These are phyloP conservation scores for Candida hungchunana DNA, from an alignment of 805 yeast genomes.

Conservation along the genomic window DNA sequence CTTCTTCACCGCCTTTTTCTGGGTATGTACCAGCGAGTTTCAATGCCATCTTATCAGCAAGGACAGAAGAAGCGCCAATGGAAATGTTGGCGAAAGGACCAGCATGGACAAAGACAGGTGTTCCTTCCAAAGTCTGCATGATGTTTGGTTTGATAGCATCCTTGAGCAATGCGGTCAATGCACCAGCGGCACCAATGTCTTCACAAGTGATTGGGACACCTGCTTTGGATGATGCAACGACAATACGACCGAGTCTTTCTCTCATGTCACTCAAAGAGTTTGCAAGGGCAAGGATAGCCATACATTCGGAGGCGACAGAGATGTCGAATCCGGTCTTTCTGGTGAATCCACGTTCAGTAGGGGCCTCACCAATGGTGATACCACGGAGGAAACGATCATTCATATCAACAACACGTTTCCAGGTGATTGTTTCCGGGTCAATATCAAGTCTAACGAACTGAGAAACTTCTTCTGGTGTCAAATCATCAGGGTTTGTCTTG, in stretches of 20 bases:
- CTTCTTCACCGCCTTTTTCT: slow-evolving; percentile 45
- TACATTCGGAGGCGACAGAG: slow-evolving; percentile 79
- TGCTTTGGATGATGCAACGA: slow-evolving; percentile 65
- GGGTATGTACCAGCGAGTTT: slow-evolving; percentile 67
- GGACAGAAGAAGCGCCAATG: slow-evolving; percentile 79
- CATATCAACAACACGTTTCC: slow-evolving; percentile 82
- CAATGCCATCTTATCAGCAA: slow-evolving; percentile 80
- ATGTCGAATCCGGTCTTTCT: slow-evolving; percentile 79
- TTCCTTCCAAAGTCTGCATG: slow-evolving; percentile 86
- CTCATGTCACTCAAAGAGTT: slow-evolving; percentile 68
- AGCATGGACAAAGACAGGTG: slow-evolving; percentile 84
- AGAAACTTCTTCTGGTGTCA: slow-evolving; percentile 63
- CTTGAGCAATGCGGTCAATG: slow-evolving; percentile 73
- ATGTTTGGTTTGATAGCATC: slow-evolving; percentile 82
- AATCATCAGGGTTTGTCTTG: slow-evolving; percentile 67
- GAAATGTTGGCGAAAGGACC: slow-evolving; percentile 89
- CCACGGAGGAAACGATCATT: slow-evolving; percentile 79
- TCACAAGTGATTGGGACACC: slow-evolving; percentile 67
- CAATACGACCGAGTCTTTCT: slow-evolving; percentile 70
- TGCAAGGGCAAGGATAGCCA: slow-evolving; percentile 80
- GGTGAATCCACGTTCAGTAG: slow-evolving; percentile 71
- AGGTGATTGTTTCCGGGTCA: slow-evolving; percentile 74
- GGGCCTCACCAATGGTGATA: slow-evolving; percentile 75
- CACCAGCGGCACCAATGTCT: slow-evolving; percentile 84
- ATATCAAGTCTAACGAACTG: slow-evolving; percentile 67